A percentile compares a stretch with the other conserved stretches of the same genome.
These are phyloP conservation scores for Fusarium verticillioides DNA, from an alignment of 2,329 filamentous ascomycete species.

Conservation along the genomic window DNA sequence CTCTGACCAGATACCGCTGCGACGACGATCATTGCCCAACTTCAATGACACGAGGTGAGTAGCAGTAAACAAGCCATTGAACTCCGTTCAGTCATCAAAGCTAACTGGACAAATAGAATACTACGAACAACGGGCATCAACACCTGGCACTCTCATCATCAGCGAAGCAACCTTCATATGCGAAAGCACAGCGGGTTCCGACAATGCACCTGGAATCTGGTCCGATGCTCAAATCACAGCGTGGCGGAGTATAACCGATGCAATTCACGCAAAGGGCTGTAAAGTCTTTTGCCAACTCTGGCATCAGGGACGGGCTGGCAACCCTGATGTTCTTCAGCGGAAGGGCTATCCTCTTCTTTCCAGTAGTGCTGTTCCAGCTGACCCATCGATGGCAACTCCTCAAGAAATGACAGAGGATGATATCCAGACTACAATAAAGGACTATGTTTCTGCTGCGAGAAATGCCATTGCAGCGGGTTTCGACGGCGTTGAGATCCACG, in stretches of 20 bases:
- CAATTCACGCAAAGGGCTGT: neutral
- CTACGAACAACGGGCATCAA: neutral
- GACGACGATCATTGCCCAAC: neutral
- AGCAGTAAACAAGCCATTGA: too few species aligned
- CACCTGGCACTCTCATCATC: neutral
- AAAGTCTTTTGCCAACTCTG: neutral
- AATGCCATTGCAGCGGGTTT: neutral
- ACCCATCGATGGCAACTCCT: neutral
- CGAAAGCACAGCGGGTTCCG: neutral
- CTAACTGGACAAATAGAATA: neutral
- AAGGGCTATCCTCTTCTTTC: neutral
- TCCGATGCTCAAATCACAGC: neutral
- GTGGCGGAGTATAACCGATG: fast-evolving
- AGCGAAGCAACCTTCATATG: neutral
- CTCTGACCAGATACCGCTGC: neutral
- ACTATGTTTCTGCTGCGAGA: neutral
- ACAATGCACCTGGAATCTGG: neutral
- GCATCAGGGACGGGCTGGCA: neutral
- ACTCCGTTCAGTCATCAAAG: fast-evolving
- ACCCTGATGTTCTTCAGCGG: neutral
- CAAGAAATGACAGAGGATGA: neutral
- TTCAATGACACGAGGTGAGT: neutral
- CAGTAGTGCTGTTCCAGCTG: neutral
- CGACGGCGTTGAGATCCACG: neutral
- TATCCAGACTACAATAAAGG: neutral